Conservation (phyloP, 2,329 filamentous ascomycete species). For the Hypomyces rosellus region DNA sequence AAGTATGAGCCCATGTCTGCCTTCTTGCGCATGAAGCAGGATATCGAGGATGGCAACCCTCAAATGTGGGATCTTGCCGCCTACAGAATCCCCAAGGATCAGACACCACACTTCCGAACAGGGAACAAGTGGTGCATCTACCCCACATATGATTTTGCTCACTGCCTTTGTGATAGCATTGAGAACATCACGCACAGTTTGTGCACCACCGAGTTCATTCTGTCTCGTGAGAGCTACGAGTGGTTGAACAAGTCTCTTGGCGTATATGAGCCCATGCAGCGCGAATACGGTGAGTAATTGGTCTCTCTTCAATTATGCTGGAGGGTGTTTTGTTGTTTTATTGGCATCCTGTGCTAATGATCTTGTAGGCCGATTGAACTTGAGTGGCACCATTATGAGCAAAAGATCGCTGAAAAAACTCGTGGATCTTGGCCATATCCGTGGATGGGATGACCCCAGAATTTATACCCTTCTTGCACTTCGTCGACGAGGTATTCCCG, state of each 20-base stretch:
- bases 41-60: conserved; percentile 75
- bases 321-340: background rate
- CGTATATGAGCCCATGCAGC: conserved; percentile 88
- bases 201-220: conserved; percentile 88
- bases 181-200: conserved; percentile 88
- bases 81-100: conserved; percentile 73
- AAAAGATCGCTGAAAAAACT: conserved; percentile 80
- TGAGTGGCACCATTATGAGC: conserved; percentile 78
- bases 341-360: background rate
- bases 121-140: conserved; percentile 62
- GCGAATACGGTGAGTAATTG: conserved; percentile 57
- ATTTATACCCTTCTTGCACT: conserved; percentile 83
- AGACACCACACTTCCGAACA: conserved; percentile 68
- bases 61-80: conserved; percentile 96
- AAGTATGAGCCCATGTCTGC: conserved; percentile 82
- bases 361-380: conserved; percentile 43
- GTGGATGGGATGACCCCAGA: conserved; percentile 86
- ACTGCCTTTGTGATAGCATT: conserved; percentile 87
- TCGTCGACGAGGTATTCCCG: conserved; percentile 77
- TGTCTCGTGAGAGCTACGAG: conserved; percentile 81
- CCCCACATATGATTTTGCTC: no score
- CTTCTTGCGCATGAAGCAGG: conserved; percentile 88
- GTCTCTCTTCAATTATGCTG: background rate
- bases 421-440: conserved; percentile 70
- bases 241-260: conserved; percentile 77